Evolutionary conservation across 257 asterid genomes (phyloP), one percentile per base, ranked within the genome.

Genomic region (Nicotiana knightiana): DNA sequence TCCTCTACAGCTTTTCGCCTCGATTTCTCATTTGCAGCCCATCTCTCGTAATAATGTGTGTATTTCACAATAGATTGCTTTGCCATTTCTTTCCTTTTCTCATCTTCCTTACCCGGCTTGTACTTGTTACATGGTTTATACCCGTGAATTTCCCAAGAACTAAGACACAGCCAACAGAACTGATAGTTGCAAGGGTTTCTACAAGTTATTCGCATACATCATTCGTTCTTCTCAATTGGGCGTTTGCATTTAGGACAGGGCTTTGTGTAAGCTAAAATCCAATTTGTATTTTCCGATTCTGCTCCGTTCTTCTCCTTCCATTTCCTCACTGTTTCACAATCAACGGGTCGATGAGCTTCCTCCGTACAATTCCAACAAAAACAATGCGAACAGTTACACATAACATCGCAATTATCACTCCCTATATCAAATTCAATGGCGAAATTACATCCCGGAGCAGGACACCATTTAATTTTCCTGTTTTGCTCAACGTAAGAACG

Each of bases 291-390:
- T 75, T 79, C 86, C 2, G 86, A 62, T 79, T 85, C 88, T 3
- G 88, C 67, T 51, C 46, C 81, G 64, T 81, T 86, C 62, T 86
- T 86, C 61, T 33, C n/a, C 30, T 67, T 63, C 89, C 89, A 86
- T 61, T 53, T 84, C 6, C 63, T 71, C 35, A 86, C 89, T 55
- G 73, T 84, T 30, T 82, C 89, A 77, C 89, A 86, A 64, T 84
- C 84, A 79, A 86, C 82, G 0, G 89, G 89, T n/a, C 87, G 83
- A 54, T 86, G 89, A n/a, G 85, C 85, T 62, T 86, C 87, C 26
- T 83, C 85, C 32, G 77, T 77, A 39, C 86, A 83, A 67, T 51
- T 43, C 86, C 86, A 78, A 61, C 86, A 83, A 55, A 83, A 83
- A 18, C 24, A 33, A 68, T 79, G 12, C 1, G 80, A 79, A 67